A percentile compares a stretch with the other conserved stretches of the same genome.
Evolutionary conservation across 345 rosid species (phyloP).

Genomic region (Brassica juncea): DNA sequence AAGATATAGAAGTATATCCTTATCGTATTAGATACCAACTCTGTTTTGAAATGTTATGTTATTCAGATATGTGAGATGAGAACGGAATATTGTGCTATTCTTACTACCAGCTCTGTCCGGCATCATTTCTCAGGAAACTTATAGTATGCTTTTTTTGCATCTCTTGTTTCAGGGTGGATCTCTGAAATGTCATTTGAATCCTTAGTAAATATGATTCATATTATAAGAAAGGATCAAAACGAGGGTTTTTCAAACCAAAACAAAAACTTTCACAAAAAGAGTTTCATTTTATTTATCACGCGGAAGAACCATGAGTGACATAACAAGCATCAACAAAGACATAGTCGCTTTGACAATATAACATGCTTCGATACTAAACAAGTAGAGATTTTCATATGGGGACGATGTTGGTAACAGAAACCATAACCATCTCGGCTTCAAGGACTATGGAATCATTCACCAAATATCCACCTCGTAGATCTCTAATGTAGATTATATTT

Average conservation of each 20-base stretch:
- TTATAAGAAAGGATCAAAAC: neutral
- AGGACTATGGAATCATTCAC: conserved; percentile 26
- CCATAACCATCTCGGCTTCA: conserved; percentile 28
- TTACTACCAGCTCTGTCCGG: too few species aligned
- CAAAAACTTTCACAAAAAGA: too few species aligned
- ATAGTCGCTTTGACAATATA: neutral
- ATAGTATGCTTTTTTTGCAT: too few species aligned
- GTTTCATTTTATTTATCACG: neutral
- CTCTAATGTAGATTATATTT: conserved; percentile 16
- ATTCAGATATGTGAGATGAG: too few species aligned
- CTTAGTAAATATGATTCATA: neutral
- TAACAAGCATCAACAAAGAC: neutral
- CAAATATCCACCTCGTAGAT: conserved; percentile 34
- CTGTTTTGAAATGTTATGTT: too few species aligned
- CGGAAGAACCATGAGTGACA: neutral
- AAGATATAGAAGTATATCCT: too few species aligned
- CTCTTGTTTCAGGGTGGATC: too few species aligned
- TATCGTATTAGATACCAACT: too few species aligned
- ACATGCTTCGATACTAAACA: neutral
- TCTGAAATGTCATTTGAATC: too few species aligned
- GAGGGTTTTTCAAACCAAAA: neutral
- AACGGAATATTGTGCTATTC: too few species aligned
- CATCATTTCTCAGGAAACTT: too few species aligned
- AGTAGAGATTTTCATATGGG: neutral
- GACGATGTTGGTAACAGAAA: conserved; percentile 35